Conservation (phyloP, 352 stramenopile species). For the Pythium phragmiticola region DNA sequence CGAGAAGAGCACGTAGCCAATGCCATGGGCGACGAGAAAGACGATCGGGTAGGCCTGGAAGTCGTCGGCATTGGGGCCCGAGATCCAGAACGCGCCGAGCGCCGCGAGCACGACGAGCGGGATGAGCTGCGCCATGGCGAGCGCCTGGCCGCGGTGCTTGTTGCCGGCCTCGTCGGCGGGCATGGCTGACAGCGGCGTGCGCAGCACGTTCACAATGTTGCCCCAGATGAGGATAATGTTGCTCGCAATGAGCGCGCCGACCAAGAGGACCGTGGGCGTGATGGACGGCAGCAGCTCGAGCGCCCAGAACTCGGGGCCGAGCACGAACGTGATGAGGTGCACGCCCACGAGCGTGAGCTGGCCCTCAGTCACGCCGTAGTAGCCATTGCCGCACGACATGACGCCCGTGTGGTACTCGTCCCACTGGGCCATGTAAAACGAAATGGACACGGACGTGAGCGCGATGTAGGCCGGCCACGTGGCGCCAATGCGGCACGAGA, state of each 20-base stretch:
- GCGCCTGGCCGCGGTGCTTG: conserved; percentile 81
- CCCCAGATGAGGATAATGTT: conserved; percentile 75
- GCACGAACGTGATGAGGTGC: conserved; percentile 54
- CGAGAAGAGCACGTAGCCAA: conserved; percentile 85
- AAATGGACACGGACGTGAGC: conserved; percentile 74
- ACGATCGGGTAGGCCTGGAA: conserved; percentile 72
- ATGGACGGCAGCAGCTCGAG: conserved; percentile 40
- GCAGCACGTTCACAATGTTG: conserved; percentile 78
- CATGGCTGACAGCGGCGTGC: conserved; percentile 50
- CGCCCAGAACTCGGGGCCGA: conserved; percentile 63
- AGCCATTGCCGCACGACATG: conserved; percentile 87
- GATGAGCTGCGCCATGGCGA: conserved; percentile 76
- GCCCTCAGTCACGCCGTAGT: conserved; percentile 81
- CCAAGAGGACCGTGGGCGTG: conserved; percentile 47
- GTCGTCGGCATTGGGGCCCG: conserved; percentile 56
- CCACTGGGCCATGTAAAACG: conserved; percentile 87
- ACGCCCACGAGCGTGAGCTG: conserved; percentile 74
- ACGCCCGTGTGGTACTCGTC: conserved; percentile 89
- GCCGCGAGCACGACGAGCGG: conserved; percentile 58
- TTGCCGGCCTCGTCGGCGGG: conserved; percentile 67
- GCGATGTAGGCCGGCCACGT: conserved; percentile 47
- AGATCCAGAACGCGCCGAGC: conserved; percentile 73
- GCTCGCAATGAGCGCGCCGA: conserved; percentile 56
- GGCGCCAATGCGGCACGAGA: conserved; percentile 55
- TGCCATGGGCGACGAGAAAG: conserved; percentile 79